These are phyloP conservation scores for Ampelomyces quisqualis DNA, from an alignment of 2,329 filamentous ascomycete species.

Conservation along the genomic window DNA sequence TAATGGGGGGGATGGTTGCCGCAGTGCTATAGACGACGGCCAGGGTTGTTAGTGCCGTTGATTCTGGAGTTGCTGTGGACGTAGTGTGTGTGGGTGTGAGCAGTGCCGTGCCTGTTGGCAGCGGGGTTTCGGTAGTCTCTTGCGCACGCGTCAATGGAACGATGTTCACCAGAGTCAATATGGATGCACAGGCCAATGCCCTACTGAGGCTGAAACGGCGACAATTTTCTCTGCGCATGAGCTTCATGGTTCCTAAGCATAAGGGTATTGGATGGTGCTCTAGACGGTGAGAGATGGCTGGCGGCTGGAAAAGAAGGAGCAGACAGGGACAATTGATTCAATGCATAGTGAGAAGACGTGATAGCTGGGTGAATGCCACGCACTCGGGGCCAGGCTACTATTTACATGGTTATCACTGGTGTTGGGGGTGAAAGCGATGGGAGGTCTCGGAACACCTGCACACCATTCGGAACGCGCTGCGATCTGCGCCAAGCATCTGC, in stretches of 20 bases:
- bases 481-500: slow-evolving; percentile 18
- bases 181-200: neutral
- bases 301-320: neutral
- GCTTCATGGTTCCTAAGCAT: neutral
- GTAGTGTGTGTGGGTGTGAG: neutral
- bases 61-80: neutral
- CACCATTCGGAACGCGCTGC: slow-evolving; percentile 3
- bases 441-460: neutral
- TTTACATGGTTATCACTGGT: too few species aligned
- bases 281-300: too few species aligned
- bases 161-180: neutral
- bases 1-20: neutral
- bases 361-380: too few species aligned
- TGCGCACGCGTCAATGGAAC: slow-evolving; percentile 2
- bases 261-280: too few species aligned
- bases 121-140: neutral
- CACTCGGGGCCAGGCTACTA: too few species aligned
- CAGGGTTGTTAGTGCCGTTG: neutral
- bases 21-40: too few species aligned
- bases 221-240: neutral
- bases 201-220: neutral
- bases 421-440: too few species aligned
- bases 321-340: neutral
- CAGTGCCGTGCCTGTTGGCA: neutral
- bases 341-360: neutral